phyloP scores from a whole-genome alignment of 2,329 filamentous ascomycete genomes.

The Metarhizium sp. region DNA sequence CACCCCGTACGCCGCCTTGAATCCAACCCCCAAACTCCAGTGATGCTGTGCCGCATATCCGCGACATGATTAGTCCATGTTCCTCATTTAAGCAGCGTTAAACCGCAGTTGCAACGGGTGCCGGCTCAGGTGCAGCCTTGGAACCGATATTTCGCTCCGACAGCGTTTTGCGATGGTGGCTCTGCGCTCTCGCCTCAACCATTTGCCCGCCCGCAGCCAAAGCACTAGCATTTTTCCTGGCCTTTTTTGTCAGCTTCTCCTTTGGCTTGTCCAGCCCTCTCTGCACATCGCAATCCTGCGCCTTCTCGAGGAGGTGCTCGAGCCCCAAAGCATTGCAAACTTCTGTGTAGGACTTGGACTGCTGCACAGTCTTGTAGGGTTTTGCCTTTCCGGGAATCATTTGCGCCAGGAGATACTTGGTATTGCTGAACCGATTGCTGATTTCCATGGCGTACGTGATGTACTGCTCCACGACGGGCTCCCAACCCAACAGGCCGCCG shows the following conservation, averaged over 20 bases:
- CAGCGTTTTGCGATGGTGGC: slow-evolving; percentile 23
- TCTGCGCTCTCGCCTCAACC: slow-evolving; percentile 26
- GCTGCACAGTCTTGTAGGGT: slow-evolving; percentile 51
- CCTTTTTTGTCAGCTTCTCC: slow-evolving; percentile 19
- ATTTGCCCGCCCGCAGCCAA: slow-evolving; percentile 39
- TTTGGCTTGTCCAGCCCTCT: slow-evolving; percentile 48
- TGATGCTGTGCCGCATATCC: not conserved
- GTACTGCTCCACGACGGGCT: slow-evolving; percentile 68
- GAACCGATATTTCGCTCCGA: slow-evolving; percentile 22
- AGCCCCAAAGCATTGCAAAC: slow-evolving; percentile 57
- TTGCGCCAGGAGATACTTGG: slow-evolving; percentile 81
- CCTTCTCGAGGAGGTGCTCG: slow-evolving; percentile 52
- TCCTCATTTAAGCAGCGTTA: not conserved
- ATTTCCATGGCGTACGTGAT: slow-evolving; percentile 62
- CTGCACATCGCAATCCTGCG: slow-evolving; percentile 54
- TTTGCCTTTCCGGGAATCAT: slow-evolving; percentile 73
- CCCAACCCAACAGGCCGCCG: slow-evolving; percentile 66
- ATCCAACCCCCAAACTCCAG: not conserved
- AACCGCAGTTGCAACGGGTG: slow-evolving; percentile 13
- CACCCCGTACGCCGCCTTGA: not conserved
- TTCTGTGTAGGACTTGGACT: slow-evolving; percentile 61
- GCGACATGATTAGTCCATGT: slow-evolving; percentile 9
- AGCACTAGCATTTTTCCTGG: slow-evolving; percentile 27
- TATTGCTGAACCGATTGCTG: slow-evolving; percentile 84
- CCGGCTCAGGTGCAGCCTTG: slow-evolving; percentile 13